Conservation (phyloP, 2,329 filamentous ascomycete genomes). For the Aureobasidium sp. region DNA sequence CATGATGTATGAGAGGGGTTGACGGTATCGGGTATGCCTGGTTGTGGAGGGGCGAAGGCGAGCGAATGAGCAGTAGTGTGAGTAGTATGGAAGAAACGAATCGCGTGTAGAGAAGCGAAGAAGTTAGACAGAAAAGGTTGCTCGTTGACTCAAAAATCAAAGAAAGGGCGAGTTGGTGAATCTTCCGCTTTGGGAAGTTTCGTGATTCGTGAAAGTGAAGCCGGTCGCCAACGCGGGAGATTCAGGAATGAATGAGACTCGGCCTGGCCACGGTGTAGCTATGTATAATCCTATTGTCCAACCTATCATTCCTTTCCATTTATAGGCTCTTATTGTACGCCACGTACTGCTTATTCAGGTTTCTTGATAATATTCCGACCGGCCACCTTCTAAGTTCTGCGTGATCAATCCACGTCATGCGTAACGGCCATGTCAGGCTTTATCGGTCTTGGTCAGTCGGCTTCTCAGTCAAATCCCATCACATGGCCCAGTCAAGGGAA, state of each 20-base stretch:
- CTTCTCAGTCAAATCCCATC: background rate
- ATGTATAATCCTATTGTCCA: background rate
- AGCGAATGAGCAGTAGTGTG: background rate
- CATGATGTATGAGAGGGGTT: conserved; percentile 26
- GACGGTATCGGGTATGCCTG: background rate
- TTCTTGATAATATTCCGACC: background rate
- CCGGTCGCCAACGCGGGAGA: background rate
- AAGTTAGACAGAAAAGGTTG: background rate
- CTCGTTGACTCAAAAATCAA: background rate
- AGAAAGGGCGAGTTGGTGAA: conserved; percentile 4
- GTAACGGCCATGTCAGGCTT: conserved; percentile 1
- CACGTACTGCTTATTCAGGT: background rate
- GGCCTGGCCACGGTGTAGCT: background rate
- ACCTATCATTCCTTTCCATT: background rate
- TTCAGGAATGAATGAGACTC: background rate
- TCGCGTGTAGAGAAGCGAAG: background rate
- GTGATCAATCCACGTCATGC: conserved; percentile 6
- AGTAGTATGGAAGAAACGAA: background rate
- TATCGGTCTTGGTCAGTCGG: background rate
- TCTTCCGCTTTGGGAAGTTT: conserved; percentile 2
- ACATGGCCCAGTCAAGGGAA: background rate
- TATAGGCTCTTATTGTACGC: background rate
- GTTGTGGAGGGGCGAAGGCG: background rate
- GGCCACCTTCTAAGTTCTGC: background rate
- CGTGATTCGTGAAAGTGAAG: background rate